phyloP scores from a whole-genome alignment of 2,329 filamentous ascomycete genomes.

The Celoporthe dispersa region DNA sequence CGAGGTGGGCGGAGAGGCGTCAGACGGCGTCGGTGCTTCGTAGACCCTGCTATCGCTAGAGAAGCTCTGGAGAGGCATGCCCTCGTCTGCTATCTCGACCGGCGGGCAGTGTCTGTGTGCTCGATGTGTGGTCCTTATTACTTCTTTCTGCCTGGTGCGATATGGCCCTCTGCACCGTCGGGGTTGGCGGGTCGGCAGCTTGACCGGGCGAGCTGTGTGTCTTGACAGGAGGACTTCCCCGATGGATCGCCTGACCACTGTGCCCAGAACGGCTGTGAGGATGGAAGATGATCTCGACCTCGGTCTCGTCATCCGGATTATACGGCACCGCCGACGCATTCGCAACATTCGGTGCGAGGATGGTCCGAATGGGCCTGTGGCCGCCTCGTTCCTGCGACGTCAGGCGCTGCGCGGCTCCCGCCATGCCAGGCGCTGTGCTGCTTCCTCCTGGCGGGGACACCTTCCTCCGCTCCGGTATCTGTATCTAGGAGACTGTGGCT shows the following conservation, averaged over 20 bases:
- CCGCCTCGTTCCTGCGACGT: not conserved
- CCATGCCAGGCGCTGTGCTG: not conserved
- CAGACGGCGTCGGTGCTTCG: not conserved
- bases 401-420: not conserved
- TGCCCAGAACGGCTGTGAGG: not conserved
- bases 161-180: not conserved
- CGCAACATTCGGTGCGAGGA: not conserved
- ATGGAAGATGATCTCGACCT: constrained; percentile 25
- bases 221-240: not conserved
- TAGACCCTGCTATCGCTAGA: not conserved
- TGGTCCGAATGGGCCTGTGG: constrained; percentile 8
- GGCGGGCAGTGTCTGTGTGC: not conserved
- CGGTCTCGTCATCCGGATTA: constrained; percentile 21
- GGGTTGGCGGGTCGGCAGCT: not conserved
- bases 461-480: constrained; percentile 20
- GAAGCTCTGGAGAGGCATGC: not conserved
- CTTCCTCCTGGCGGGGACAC: not conserved
- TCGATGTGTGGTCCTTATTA: not conserved
- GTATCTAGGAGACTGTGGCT: constrained; percentile 15
- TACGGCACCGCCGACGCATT: not conserved
- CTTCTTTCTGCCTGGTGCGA: not conserved
- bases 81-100: not conserved
- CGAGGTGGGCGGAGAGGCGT: constrained; percentile 21
- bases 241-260: not conserved
- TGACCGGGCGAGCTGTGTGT: not conserved